These are phyloP conservation scores for Peniophora sp. DNA, from an alignment of 1,284 basidiomycete genomes.

Conservation along the genomic window DNA sequence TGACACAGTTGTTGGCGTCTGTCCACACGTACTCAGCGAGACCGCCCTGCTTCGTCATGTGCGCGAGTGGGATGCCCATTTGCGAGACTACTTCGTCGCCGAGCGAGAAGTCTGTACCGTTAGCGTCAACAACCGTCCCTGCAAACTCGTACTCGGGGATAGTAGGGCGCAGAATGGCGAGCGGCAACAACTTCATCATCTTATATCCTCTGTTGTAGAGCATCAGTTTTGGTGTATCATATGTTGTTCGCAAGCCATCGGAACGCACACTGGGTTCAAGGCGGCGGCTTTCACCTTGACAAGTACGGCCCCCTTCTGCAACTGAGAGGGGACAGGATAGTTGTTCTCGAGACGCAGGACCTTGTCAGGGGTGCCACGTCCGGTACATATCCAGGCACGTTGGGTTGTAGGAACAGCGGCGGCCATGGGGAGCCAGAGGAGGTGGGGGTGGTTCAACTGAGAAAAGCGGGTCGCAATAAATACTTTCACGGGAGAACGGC, in stretches of 20 bases:
- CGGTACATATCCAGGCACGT: conserved; percentile 25
- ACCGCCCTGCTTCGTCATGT: conserved; percentile 35
- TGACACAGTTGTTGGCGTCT: conserved; percentile 30
- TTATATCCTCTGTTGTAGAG: conserved; percentile 54
- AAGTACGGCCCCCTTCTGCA: conserved; percentile 41
- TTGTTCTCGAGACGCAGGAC: conserved; percentile 38
- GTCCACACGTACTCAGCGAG: conserved; percentile 45
- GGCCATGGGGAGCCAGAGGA: too few relatives aligned
- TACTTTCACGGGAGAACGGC: too few relatives aligned
- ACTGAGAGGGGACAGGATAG: conserved; percentile 35
- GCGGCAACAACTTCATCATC: conserved; percentile 42
- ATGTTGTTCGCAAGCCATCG: neutral
- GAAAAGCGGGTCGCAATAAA: too few relatives aligned
- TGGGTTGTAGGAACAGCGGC: conserved; percentile 17
- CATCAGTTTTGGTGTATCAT: conserved; percentile 1
- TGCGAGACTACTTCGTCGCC: conserved; percentile 59
- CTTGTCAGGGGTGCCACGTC: conserved; percentile 29
- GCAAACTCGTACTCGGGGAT: conserved; percentile 55
- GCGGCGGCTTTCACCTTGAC: conserved; percentile 57
- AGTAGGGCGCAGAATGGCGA: conserved; percentile 40
- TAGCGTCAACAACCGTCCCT: conserved; percentile 48
- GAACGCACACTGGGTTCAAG: conserved; percentile 57
- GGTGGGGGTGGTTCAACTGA: too few relatives aligned
- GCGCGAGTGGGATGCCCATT: conserved; percentile 23
- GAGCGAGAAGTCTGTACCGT: conserved; percentile 38